Conservation (phyloP, 495 filamentous ascomycete genomes). For the Bacidia rubella region DNA sequence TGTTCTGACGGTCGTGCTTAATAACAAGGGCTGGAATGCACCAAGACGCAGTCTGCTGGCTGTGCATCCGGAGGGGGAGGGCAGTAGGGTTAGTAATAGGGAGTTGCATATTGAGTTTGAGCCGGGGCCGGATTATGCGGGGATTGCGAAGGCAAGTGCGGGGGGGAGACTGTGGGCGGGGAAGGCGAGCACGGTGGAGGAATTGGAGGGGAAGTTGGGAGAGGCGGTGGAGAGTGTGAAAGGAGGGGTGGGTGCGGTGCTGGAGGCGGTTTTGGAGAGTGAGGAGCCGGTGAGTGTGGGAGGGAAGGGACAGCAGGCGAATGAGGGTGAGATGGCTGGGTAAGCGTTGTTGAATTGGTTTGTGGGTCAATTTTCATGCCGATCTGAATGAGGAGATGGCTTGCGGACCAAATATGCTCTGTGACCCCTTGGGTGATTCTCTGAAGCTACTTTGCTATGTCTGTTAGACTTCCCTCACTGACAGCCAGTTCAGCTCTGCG, state of each 20-base stretch:
- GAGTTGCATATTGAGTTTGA: constrained; percentile 85
- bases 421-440: too few relatives aligned
- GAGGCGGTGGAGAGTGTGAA: constrained; percentile 56
- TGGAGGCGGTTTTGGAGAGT: constrained; percentile 39
- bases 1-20: constrained; percentile 78
- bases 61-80: constrained; percentile 72
- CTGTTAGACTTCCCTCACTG: too few relatives aligned
- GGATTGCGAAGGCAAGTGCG: constrained; percentile 80
- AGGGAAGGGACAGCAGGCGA: constrained; percentile 26
- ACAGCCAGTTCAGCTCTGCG: too few relatives aligned
- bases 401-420: too few relatives aligned
- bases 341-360: neutral
- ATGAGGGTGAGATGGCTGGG: neutral
- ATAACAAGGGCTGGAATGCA: constrained; percentile 91
- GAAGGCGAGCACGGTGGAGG: constrained; percentile 45
- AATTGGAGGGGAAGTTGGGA: constrained; percentile 16
- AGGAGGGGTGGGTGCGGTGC: constrained; percentile 52
- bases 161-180: constrained; percentile 66
- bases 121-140: constrained; percentile 76
- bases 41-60: constrained; percentile 62
- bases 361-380: too few relatives aligned
- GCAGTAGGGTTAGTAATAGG: constrained; percentile 62
- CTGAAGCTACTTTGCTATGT: too few relatives aligned
- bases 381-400: too few relatives aligned
- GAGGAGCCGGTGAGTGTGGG: constrained; percentile 20